Evolutionary conservation across 73 alveolate genomes (phyloP).

Genomic region (Tetrahymena elliotti): DNA sequence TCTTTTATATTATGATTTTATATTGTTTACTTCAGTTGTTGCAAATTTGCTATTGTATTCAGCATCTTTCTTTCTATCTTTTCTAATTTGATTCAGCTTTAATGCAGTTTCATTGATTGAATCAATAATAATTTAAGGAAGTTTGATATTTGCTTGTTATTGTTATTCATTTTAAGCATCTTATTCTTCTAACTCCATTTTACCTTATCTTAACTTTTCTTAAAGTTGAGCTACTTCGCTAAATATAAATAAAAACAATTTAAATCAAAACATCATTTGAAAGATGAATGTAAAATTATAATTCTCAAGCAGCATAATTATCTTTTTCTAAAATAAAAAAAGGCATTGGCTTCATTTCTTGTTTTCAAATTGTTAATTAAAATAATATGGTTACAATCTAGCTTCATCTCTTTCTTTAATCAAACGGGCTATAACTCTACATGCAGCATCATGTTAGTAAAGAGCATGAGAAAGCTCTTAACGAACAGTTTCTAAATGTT

Average conservation of each 20-base stretch:
- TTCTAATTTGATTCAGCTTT: slow-evolving; percentile 20
- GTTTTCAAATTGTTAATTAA: neutral
- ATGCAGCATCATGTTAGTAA: slow-evolving; percentile 84
- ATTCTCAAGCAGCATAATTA: neutral
- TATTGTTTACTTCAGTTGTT: slow-evolving; percentile 15
- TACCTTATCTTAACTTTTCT: slow-evolving; percentile 9
- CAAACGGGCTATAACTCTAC: slow-evolving; percentile 69
- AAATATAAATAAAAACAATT: neutral
- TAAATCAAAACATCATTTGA: neutral
- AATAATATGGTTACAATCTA: slow-evolving; percentile 24
- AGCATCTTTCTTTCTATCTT: slow-evolving; percentile 1
- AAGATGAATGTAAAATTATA: neutral
- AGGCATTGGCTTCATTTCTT: neutral
- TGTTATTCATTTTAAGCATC: neutral
- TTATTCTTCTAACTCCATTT: slow-evolving; percentile 4
- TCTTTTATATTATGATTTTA: neutral
- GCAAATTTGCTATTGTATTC: slow-evolving; percentile 18
- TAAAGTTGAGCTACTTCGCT: slow-evolving; percentile 22
- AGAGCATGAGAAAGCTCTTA: slow-evolving; percentile 73
- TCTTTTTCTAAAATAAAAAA: neutral
- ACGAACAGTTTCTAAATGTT: slow-evolving; percentile 52
- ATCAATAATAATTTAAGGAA: neutral
- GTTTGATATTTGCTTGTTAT: neutral
- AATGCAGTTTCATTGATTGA: slow-evolving; percentile 4
- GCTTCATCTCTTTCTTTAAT: slow-evolving; percentile 75